phyloP scores from a whole-genome alignment of 148 eudicot species.

The Amaranthus hypochondriacus region DNA sequence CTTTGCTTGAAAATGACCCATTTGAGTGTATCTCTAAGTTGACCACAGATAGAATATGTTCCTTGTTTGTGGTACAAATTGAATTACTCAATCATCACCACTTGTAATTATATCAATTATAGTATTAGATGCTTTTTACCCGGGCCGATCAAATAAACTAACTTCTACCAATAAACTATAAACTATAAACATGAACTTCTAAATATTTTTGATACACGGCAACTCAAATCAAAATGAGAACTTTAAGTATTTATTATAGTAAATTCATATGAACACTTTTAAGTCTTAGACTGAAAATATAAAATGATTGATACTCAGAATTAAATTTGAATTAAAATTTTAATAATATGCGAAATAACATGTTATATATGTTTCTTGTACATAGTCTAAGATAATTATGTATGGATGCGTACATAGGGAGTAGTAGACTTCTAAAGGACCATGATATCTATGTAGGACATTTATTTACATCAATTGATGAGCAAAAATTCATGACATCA shows the following conservation, averaged over 20 bases:
- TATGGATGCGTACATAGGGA: background rate
- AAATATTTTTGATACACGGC: no score
- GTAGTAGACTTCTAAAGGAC: conserved; percentile 2
- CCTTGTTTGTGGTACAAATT: conserved; percentile 9
- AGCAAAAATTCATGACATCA: background rate
- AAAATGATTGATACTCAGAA: no score
- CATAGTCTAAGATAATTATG: background rate
- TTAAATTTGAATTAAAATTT: no score
- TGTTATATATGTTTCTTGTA: no score
- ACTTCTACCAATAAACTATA: no score
- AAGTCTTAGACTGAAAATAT: no score
- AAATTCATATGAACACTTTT: no score
- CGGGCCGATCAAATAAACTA: no score
- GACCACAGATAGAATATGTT: conserved; percentile 18
- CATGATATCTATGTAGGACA: background rate
- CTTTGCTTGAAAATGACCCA: conserved; percentile 23
- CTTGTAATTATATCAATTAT: background rate
- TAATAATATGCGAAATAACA: no score
- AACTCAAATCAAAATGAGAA: no score
- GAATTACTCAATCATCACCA: background rate
- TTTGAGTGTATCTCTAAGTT: conserved; percentile 1
- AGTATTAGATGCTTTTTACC: background rate
- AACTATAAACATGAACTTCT: no score
- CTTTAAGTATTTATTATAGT: no score
- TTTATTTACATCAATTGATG: background rate